Evolutionary conservation across 768 basidiomycete species (phyloP).

Genomic region (Lactarius indigo): DNA sequence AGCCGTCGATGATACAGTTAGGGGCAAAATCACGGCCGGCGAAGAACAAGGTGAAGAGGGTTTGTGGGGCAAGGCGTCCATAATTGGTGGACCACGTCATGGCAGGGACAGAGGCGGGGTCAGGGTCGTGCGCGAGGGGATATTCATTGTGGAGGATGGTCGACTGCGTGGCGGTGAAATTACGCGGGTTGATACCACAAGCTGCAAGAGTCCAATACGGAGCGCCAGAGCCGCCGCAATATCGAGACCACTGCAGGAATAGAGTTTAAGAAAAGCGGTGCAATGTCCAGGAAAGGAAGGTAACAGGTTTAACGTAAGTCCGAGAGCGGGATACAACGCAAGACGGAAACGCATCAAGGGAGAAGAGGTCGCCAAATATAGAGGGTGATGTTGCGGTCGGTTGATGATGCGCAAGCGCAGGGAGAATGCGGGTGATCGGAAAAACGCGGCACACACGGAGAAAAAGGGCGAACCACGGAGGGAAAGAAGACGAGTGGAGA

Average conservation of each 20-base stretch:
- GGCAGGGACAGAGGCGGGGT: constrained; percentile 74
- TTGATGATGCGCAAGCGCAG: neutral
- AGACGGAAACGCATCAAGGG: neutral
- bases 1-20: constrained; percentile 83
- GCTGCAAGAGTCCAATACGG: constrained; percentile 92
- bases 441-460: neutral
- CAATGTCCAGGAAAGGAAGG: neutral
- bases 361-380: neutral
- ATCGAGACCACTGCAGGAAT: constrained; percentile 81
- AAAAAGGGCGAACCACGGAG: neutral
- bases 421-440: neutral
- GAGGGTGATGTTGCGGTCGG: neutral
- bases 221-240: constrained; percentile 91
- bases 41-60: constrained; percentile 93
- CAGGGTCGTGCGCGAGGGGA: constrained; percentile 53
- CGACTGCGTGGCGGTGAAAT: constrained; percentile 81
- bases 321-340: neutral
- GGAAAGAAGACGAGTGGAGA: neutral
- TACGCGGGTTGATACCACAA: constrained; percentile 83
- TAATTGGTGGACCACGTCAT: constrained; percentile 99
- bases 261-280: neutral
- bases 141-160: constrained; percentile 91
- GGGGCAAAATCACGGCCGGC: constrained; percentile 89
- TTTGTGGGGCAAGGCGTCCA: constrained; percentile 80
- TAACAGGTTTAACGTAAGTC: neutral